Percentiles rank a stretch among this genome's conserved stretches.
phyloP scores from a whole-genome alignment of 192 early-diverging fungal species.

The Dissophora ornata region DNA sequence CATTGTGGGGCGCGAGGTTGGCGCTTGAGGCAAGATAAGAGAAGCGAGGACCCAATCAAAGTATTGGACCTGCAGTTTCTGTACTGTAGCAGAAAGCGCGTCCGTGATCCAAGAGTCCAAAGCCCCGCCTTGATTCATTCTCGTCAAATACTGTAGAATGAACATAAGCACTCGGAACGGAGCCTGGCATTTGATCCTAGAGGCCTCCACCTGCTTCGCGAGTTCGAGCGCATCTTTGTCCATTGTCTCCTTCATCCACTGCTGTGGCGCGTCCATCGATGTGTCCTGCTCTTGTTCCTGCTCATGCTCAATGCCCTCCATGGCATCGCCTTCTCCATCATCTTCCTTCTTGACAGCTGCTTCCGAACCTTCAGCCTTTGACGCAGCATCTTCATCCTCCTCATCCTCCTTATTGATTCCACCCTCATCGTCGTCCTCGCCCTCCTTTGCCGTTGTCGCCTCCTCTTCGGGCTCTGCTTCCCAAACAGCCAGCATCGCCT shows the following conservation, averaged over 20 bases:
- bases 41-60: conserved; percentile 35
- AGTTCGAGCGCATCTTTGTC: conserved; percentile 10
- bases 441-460: not conserved
- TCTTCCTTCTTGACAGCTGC: not conserved
- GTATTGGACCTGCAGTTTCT: conserved; percentile 24
- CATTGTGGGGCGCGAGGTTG: not conserved
- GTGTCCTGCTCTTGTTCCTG: not conserved
- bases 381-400: not conserved
- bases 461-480: not conserved
- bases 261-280: not conserved
- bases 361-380: not conserved
- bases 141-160: conserved; percentile 36
- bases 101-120: conserved; percentile 50
- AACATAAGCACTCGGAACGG: conserved; percentile 39
- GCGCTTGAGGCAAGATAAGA: not conserved
- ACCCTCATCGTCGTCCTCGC: not conserved
- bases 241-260: not conserved
- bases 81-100: conserved; percentile 29
- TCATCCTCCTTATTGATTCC: not conserved
- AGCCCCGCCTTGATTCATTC: conserved; percentile 26
- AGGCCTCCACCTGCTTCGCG: conserved; percentile 33
- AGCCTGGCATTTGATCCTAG: conserved; percentile 24
- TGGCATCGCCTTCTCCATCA: not conserved
- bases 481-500: not conserved
- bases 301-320: not conserved